phyloP scores from a whole-genome alignment of 1,284 basidiomycete species.

The Moesziomyces parantarcticus region DNA sequence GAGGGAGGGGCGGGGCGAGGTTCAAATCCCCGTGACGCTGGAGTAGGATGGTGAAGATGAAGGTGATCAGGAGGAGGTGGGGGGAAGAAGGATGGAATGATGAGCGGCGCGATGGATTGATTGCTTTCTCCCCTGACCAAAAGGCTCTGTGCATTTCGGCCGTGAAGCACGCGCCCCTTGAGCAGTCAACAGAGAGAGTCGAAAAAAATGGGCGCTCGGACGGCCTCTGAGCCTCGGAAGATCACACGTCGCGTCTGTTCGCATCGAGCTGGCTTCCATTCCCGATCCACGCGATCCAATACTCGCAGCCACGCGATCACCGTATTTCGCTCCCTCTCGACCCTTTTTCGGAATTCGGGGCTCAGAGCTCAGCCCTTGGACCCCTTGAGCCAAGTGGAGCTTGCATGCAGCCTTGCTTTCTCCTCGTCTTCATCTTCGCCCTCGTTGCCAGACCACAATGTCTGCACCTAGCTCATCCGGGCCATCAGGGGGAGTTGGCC shows the following conservation, averaged over 20 bases:
- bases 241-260: conserved; percentile 3
- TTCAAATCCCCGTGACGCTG: not conserved
- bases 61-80: not conserved
- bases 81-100: not conserved
- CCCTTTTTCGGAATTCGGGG: conserved; percentile 3
- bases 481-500: conserved; percentile 47
- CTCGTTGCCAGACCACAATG: conserved; percentile 17
- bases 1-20: not conserved
- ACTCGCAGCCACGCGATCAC: conserved; percentile 4
- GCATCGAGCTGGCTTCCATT: not conserved
- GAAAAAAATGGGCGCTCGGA: too few species aligned
- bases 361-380: not conserved
- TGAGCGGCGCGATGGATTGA: too few species aligned
- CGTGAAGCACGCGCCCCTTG: too few species aligned
- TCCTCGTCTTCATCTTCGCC: too few species aligned
- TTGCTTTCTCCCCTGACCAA: too few species aligned
- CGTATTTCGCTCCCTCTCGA: too few species aligned
- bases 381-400: conserved; percentile 1
- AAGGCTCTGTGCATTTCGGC: too few species aligned
- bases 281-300: not conserved
- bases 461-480: conserved; percentile 14
- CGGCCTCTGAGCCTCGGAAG: conserved; percentile 5
- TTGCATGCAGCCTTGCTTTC: too few species aligned
- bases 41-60: not conserved
- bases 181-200: too few species aligned